Evolutionary conservation across 495 filamentous ascomycete genomes (phyloP).

Genomic region (Podospora didyma): DNA sequence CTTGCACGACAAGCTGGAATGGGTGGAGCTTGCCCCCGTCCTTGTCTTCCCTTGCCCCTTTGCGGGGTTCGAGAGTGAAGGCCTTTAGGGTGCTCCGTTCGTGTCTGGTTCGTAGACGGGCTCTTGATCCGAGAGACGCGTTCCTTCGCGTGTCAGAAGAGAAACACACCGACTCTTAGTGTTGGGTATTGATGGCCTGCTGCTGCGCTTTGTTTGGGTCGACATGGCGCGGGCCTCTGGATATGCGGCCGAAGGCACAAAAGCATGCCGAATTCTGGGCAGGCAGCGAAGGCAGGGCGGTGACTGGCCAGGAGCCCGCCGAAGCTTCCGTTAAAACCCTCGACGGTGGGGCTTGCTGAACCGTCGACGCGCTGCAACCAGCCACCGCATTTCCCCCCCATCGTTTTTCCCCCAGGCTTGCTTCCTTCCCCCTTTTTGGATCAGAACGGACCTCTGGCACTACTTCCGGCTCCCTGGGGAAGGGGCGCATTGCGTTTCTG

Average conservation of each 20-base stretch:
- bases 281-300: slow-evolving; percentile 7
- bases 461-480: too few relatives aligned
- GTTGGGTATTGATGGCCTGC: slow-evolving; percentile 25
- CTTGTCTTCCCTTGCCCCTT: not conserved
- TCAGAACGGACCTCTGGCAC: too few relatives aligned
- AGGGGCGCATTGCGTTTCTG: too few relatives aligned
- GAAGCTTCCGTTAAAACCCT: slow-evolving; percentile 17
- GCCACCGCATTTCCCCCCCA: slow-evolving; percentile 29
- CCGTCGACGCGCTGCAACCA: slow-evolving; percentile 22
- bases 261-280: slow-evolving; percentile 14
- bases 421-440: too few relatives aligned
- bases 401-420: too few relatives aligned
- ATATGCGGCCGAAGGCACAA: slow-evolving; percentile 36
- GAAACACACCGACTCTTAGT: slow-evolving; percentile 30
- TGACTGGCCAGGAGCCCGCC: slow-evolving; percentile 25
- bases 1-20: not conserved
- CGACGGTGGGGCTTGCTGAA: slow-evolving; percentile 15
- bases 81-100: not conserved
- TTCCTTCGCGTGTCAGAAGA: slow-evolving; percentile 28
- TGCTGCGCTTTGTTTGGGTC: slow-evolving; percentile 24
- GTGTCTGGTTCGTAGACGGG: slow-evolving; percentile 2
- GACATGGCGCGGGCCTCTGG: slow-evolving; percentile 28
- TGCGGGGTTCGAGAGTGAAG: not conserved
- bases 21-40: not conserved
- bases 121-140: slow-evolving; percentile 24